These are phyloP conservation scores for Selaginella moellendorffii DNA, from an alignment of 75 land plant species.

Conservation along the genomic window DNA sequence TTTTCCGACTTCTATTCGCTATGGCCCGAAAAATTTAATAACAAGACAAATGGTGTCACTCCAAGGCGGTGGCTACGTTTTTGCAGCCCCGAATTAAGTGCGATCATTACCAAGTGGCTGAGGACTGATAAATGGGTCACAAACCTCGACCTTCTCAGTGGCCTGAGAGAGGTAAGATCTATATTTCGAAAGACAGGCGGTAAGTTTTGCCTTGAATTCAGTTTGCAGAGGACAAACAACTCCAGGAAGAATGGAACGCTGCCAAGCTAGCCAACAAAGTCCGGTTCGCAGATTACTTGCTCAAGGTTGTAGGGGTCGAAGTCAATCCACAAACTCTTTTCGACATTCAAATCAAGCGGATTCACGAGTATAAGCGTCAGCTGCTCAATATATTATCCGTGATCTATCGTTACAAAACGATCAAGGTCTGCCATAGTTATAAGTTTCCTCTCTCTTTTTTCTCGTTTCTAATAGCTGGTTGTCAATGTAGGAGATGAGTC, in stretches of 20 bases:
- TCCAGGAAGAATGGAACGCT: slow-evolving; percentile 72
- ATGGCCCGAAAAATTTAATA: slow-evolving; percentile 19
- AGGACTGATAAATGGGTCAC: slow-evolving; percentile 21
- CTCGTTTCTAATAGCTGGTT: not conserved
- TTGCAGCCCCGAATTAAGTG: slow-evolving; percentile 12
- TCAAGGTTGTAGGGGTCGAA: slow-evolving; percentile 44
- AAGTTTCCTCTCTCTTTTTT: too few relatives aligned
- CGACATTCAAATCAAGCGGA: slow-evolving; percentile 91
- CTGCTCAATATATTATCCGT: slow-evolving; percentile 73
- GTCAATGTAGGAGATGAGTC: slow-evolving; percentile 46
- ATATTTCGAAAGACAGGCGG: too few relatives aligned
- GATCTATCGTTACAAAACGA: slow-evolving; percentile 77
- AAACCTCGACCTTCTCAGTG: slow-evolving; percentile 16
- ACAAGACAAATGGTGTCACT: slow-evolving; percentile 25
- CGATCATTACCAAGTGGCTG: slow-evolving; percentile 16
- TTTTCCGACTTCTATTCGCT: slow-evolving; percentile 71
- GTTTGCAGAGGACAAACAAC: slow-evolving; percentile 63
- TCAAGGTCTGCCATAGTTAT: slow-evolving; percentile 66
- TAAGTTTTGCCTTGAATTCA: too few relatives aligned
- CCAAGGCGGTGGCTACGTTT: slow-evolving; percentile 20
- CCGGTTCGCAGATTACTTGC: slow-evolving; percentile 57
- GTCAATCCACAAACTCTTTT: slow-evolving; percentile 62
- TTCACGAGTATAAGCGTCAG: slow-evolving; percentile 95
- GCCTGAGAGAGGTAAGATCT: slow-evolving; percentile 12
- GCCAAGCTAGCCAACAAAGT: slow-evolving; percentile 74